A percentile compares a stretch with the other conserved stretches of the same genome.
Conservation (phyloP, 371 early-diverging fungal species). For the Sporodiniella umbellata region DNA sequence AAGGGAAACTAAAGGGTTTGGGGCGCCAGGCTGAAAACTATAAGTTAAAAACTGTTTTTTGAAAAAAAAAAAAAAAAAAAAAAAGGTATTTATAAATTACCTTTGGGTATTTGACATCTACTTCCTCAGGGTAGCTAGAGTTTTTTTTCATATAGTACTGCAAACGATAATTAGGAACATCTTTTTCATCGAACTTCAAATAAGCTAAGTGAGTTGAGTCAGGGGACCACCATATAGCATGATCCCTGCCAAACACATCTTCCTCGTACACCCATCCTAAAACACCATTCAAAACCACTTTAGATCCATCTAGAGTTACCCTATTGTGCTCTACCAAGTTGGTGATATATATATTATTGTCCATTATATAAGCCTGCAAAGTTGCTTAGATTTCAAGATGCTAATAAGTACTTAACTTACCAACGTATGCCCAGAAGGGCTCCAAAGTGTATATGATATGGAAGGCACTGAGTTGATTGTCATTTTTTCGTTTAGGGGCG, state of each 20-base stretch:
- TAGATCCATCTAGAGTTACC: slow-evolving; percentile 84
- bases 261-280: slow-evolving; percentile 99
- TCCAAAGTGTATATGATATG: slow-evolving; percentile 72
- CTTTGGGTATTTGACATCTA: slow-evolving; percentile 86
- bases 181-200: slow-evolving; percentile 82
- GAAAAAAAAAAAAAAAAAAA: too few relatives aligned
- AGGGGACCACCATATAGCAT: slow-evolving; percentile 91
- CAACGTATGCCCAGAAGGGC: slow-evolving; percentile 76
- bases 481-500: slow-evolving; percentile 55
- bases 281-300: slow-evolving; percentile 86
- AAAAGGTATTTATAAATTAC: slow-evolving; percentile 16
- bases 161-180: slow-evolving; percentile 75
- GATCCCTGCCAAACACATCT: slow-evolving; percentile 72
- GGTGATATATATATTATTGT: slow-evolving; percentile 83
- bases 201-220: slow-evolving; percentile 79
- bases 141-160: slow-evolving; percentile 60
- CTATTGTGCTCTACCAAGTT: slow-evolving; percentile 63
- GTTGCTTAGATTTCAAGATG: not conserved
- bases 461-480: slow-evolving; percentile 29
- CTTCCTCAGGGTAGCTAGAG: slow-evolving; percentile 67
- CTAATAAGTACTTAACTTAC: slow-evolving; percentile 13
- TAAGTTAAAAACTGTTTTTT: not conserved
- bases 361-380: slow-evolving; percentile 76
- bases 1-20: slow-evolving; percentile 81
- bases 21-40: slow-evolving; percentile 61